Evolutionary conservation across 148 eudicot genomes (phyloP).

Genomic region (Silene uniflora): DNA sequence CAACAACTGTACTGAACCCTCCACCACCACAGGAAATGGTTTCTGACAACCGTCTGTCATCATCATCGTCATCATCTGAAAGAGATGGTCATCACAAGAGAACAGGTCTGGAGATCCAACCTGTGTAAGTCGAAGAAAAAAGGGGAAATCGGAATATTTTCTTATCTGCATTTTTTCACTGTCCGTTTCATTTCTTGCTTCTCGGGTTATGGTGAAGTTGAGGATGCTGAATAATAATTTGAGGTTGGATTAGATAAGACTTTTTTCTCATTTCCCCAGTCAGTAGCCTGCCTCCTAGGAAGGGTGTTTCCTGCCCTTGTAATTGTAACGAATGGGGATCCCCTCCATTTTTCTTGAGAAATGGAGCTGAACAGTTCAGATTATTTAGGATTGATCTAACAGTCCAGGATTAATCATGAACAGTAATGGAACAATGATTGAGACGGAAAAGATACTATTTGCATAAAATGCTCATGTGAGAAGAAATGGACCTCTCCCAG

Average conservation of each 20-base stretch:
- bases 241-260: not conserved
- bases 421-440: too few species aligned
- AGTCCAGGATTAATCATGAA: too few species aligned
- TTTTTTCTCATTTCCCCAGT: constrained; percentile 1
- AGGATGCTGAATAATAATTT: constrained; percentile 7
- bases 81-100: constrained; percentile 15
- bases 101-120: constrained; percentile 35
- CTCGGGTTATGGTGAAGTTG: not conserved
- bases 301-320: not conserved
- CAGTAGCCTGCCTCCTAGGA: too few species aligned
- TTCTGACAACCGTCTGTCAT: constrained; percentile 18
- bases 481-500: too few species aligned
- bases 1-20: constrained; percentile 38
- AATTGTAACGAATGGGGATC: too few species aligned
- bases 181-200: not conserved
- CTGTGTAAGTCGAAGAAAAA: constrained; percentile 20
- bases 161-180: not conserved
- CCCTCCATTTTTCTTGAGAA: too few species aligned
- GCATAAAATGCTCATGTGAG: too few species aligned
- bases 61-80: constrained; percentile 22
- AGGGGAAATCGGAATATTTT: not conserved
- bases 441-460: too few species aligned
- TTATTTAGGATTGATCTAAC: too few species aligned
- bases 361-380: too few species aligned
- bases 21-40: constrained; percentile 67